Evolutionary conservation across 2,329 filamentous ascomycete species (phyloP), one percentile per base, ranked within the genome.

Genomic region (Acarospora socialis): DNA sequence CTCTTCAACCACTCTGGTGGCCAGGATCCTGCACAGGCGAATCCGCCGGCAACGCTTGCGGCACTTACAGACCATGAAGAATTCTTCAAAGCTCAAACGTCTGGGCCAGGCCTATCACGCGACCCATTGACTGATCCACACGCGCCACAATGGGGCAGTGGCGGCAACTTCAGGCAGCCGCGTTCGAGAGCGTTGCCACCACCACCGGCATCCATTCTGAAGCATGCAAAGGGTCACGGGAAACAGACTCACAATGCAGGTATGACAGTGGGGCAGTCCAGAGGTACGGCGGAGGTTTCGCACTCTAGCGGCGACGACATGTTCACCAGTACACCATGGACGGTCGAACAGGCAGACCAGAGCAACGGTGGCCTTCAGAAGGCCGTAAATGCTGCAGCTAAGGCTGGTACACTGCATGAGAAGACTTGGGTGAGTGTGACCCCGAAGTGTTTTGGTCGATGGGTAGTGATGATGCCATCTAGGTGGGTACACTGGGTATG

Each of bases 341-440:
- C 68, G 20, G 73, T 95, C 21, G 79, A 84, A 38, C 76, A 77
- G 34, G 81, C 84, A 1, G 78, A 92, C 34, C 83, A 92, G 56
- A 87, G 87, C 36, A 95, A 95, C 49, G 86, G 84, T 14, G 90
- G 87, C 13, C 68, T 95, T 29, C 76, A 81, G 46, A 94, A 93
- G 51, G 87, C 87, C 3, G 75, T 90, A 20, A 74, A 81, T 40
- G 82, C 83, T 10, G 79, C 81, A 2, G 65, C 71, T 10, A 70
- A 81, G 28, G 71, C 76, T 33, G 77, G 75, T 13, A 68, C 70
- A 39, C 59, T 83, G 7, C 66, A 69, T 13, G 80, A 92, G 34
- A 78, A 82, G 49, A 78, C 77, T n/a, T 92, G 81, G 76, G 79
- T 29, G 7, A n/a, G n/a, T 10, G 23, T 25, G 16, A 8, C 7